Base-by-base conservation (phyloP, 352 stramenopile genomes). In the Phytopythium boreale region DNA sequence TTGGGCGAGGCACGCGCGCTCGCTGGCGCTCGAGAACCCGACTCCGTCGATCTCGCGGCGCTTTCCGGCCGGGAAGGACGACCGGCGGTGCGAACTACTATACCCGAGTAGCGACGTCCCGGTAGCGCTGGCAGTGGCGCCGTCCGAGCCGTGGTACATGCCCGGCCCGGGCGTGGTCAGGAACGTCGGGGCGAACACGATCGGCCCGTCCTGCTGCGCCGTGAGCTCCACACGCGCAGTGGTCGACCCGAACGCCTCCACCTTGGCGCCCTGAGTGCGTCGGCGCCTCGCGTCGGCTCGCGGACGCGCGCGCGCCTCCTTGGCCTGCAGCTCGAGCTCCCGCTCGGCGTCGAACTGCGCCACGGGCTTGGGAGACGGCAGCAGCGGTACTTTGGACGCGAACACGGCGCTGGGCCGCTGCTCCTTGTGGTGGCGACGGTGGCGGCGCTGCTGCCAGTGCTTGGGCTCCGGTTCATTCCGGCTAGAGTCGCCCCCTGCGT, bases 241-340 rank as follows among this genome's bases (percentile, higher is more conserved):
- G 4, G 80, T 89, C 9, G 84, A 93, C 8, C 84, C 84, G 64
- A 93, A 93, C n/a, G 80, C 72, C 56, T 90, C 74, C 15, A 82
- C 76, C 60, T 80, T 86, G 46, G 27, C 31, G 49, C 64, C 58
- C 52, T 67, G 41, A 9, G 41, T 20, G 65, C 43, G 26, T 61
- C 64, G 50, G 53, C 63, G 36, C 61, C 57, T 56, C 69, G 73
- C 34, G 67, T 63, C 29, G 68, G 59, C 51, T 71, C 72, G 20
- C 71, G 65, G 69, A 15, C 71, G 62, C 31, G 61, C 46, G 0
- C 80, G 76, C 59, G 79, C 74, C 41, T 89, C 78, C 57, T 87
- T 91, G 20, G 64, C 72, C 2, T 69, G 65, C 49, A 87, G 47
- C 62, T 91, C 82, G n/a, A 89, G 64, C n/a, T 84, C 82, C 58